Evolutionary conservation across 2,329 filamentous ascomycete genomes (phyloP).

Genomic region (Ophiobolus disseminans): DNA sequence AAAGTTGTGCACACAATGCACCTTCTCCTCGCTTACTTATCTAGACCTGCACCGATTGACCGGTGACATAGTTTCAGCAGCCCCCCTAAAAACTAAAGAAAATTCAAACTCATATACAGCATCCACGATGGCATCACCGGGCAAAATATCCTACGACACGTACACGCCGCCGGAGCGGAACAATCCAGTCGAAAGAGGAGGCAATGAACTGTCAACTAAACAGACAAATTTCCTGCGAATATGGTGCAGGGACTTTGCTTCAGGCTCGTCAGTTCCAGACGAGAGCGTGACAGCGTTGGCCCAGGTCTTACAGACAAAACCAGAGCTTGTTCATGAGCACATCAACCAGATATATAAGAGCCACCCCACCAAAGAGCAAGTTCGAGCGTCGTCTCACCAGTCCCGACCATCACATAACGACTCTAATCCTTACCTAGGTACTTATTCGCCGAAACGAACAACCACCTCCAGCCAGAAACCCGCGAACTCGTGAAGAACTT

Average conservation of each 20-base stretch:
- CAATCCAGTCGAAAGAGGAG: no score
- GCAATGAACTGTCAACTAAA: constrained; percentile 5
- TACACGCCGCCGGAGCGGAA: no score
- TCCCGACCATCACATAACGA: background rate
- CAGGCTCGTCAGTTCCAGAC: background rate
- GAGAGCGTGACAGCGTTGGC: constrained; percentile 23
- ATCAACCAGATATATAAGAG: constrained; percentile 13
- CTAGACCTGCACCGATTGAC: no score
- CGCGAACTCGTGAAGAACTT: constrained; percentile 26
- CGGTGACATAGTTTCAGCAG: no score
- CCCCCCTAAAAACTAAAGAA: no score
- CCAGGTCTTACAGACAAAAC: constrained; percentile 13
- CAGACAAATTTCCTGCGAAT: constrained; percentile 22
- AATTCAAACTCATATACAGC: background rate
- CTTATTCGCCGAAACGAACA: constrained; percentile 16
- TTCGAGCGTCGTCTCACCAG: background rate
- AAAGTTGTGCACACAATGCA: no score
- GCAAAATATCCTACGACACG: background rate
- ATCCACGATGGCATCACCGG: background rate
- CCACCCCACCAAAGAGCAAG: background rate
- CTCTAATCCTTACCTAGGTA: no score
- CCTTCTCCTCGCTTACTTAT: no score
- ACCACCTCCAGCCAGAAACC: constrained; percentile 16
- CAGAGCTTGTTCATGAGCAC: constrained; percentile 21
- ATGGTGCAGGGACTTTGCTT: constrained; percentile 20